Evolutionary conservation across 1,284 basidiomycete species (phyloP).

Genomic region (Pascua sp.): DNA sequence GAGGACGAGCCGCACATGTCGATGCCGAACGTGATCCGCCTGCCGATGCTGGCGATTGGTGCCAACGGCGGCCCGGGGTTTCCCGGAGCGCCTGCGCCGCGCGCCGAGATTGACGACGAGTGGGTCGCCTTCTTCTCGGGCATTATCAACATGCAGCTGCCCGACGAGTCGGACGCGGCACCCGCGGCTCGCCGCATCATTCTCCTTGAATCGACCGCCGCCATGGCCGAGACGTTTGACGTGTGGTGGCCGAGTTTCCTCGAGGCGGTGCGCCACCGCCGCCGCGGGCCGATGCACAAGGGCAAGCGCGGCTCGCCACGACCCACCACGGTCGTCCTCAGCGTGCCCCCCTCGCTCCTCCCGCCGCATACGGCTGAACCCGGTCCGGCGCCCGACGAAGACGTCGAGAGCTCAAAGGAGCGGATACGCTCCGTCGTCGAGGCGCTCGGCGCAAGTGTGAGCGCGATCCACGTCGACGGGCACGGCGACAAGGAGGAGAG

Average conservation of each 20-base stretch:
- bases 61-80: constrained; percentile 1
- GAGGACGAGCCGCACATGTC: constrained; percentile 12
- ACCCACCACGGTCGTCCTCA: constrained; percentile 76
- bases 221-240: constrained; percentile 65
- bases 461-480: constrained; percentile 16
- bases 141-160: constrained; percentile 33
- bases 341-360: constrained; percentile 69
- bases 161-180: constrained; percentile 7
- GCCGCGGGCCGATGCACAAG: constrained; percentile 36
- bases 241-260: constrained; percentile 76
- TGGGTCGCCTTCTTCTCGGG: constrained; percentile 34
- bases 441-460: constrained; percentile 18
- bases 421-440: constrained; percentile 24
- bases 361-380: constrained; percentile 44
- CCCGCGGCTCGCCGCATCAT: constrained; percentile 58
- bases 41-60: constrained; percentile 10
- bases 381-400: constrained; percentile 19
- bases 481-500: constrained; percentile 19
- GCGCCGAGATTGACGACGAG: constrained; percentile 16
- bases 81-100: background rate
- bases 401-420: constrained; percentile 40
- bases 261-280: constrained; percentile 66
- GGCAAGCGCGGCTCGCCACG: constrained; percentile 10
- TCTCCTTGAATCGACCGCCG: constrained; percentile 74
- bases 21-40: constrained; percentile 15